Evolutionary conservation across 176 grass and related monocot species (phyloP).

Genomic region (Lolium perenne): DNA sequence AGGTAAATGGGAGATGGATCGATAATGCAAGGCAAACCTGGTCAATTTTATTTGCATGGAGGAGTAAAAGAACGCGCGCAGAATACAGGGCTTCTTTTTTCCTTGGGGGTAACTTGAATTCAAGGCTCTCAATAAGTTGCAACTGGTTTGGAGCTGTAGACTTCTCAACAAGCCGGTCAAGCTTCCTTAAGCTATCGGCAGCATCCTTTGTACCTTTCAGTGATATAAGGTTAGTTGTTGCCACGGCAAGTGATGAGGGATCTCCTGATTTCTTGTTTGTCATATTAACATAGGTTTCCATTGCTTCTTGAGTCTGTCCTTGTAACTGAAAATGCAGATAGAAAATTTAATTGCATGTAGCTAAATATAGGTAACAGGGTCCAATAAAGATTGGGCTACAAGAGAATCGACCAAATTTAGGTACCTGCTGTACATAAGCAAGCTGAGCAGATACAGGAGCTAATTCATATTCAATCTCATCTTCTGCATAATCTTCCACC

Average conservation of each 20-base stretch:
- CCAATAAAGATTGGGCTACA: neutral
- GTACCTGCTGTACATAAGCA: conserved; percentile 86
- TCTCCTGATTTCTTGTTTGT: conserved; percentile 38
- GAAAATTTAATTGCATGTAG: conserved; percentile 40
- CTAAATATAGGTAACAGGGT: conserved; percentile 48
- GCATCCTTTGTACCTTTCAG: conserved; percentile 79
- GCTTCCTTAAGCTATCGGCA: conserved; percentile 45
- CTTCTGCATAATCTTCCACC: conserved; percentile 73
- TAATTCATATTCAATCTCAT: conserved; percentile 80
- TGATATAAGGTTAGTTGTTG: conserved; percentile 83
- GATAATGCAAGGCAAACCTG: conserved; percentile 52
- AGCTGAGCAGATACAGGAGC: conserved; percentile 86
- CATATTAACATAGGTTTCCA: conserved; percentile 69
- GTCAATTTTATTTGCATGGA: conserved; percentile 77
- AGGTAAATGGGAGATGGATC: neutral
- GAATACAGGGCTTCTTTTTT: conserved; percentile 89
- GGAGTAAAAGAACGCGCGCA: conserved; percentile 78
- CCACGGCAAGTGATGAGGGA: conserved; percentile 56
- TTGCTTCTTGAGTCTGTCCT: conserved; percentile 81
- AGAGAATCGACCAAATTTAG: neutral
- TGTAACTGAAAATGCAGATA: conserved; percentile 72
- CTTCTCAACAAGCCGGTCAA: conserved; percentile 68
- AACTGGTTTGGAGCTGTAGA: conserved; percentile 59
- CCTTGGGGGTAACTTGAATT: conserved; percentile 63
- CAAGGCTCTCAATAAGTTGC: conserved; percentile 72